Conservation (phyloP, 1,284 basidiomycete species). For the Tylopilus sp. region DNA sequence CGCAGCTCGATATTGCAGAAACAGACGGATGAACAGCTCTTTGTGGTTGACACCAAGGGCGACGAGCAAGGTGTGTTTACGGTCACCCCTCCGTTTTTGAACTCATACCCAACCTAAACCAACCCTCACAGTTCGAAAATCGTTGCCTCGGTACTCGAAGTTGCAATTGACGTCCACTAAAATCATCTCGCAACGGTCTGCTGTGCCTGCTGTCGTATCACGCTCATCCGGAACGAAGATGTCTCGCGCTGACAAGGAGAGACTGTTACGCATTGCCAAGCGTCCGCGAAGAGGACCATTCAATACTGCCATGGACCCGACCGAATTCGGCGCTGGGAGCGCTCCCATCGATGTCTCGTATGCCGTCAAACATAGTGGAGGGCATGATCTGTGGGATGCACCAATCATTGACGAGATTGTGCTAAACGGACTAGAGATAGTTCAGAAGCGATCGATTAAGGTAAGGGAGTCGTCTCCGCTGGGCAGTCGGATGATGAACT, state of each 20-base stretch:
- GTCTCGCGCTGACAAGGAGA: conserved; percentile 68
- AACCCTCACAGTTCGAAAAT: conserved; percentile 51
- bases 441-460: conserved; percentile 50
- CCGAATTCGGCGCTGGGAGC: conserved; percentile 62
- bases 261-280: conserved; percentile 73
- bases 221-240: conserved; percentile 35
- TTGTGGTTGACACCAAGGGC: conserved; percentile 76
- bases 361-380: conserved; percentile 69
- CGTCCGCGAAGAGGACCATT: conserved; percentile 67
- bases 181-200: conserved; percentile 81
- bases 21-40: conserved; percentile 70
- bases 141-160: conserved; percentile 54
- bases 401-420: conserved; percentile 37
- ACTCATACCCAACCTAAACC: not conserved
- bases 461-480: conserved; percentile 31
- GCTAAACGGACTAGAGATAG: conserved; percentile 44
- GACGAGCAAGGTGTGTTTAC: conserved; percentile 70
- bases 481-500: not conserved
- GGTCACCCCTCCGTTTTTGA: not conserved
- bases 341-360: conserved; percentile 59
- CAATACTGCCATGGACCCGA: conserved; percentile 64
- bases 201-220: conserved; percentile 79
- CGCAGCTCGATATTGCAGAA: conserved; percentile 58
- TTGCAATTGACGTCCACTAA: conserved; percentile 71
- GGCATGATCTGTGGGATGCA: conserved; percentile 70